Evolutionary conservation across 306 rosid genomes (phyloP), one percentile per base, ranked within the genome.

Genomic region (Alnus glutinosa): DNA sequence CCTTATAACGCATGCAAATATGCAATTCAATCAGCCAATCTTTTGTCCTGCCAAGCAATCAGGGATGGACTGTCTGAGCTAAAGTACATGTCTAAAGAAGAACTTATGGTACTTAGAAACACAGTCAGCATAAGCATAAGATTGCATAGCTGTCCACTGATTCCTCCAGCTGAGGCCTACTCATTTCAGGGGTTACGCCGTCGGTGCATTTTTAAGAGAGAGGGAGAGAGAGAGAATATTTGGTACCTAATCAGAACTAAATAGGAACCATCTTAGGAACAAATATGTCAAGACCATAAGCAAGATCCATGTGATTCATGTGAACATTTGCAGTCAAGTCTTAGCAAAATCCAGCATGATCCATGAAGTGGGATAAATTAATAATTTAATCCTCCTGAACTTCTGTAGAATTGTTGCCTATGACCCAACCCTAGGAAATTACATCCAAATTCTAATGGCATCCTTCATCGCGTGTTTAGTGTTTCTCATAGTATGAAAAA

Each of bases 371-470:
- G 12, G 15, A 36, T 64, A 14, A 63, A 36, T 64, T 64, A 36
- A 64, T 37, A 64, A 6, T 34, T 15, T 32, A 4, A 19, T 28
- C 37, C 37, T 14, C 4, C 70, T 36, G 28, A 37, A 36, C 10
- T 6, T 64, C 19, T 34, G 70, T 64, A 15, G n/a, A 46, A 6
- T 42, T 59, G 16, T 54, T 77, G 48, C 23, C 51, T 18, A 9
- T 12, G 7, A 74, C 51, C 71, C 42, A 37, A 74, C 46, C 46
- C 28, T 39, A 78, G 59, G 69, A 50, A 39, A 79, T 76, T 36
- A 55, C 51, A 55, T 62, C 42, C 46, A 28, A n/a, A 78, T 49
- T 77, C 44, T 36, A 69, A 63, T n/a, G 46, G 57, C 4, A n/a
- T 49, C 58, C 18, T 59, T 1, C 15, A 63, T 63, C 7, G 10